Conservation (phyloP, 352 stramenopile species). For the Phytophthora capsici region DNA sequence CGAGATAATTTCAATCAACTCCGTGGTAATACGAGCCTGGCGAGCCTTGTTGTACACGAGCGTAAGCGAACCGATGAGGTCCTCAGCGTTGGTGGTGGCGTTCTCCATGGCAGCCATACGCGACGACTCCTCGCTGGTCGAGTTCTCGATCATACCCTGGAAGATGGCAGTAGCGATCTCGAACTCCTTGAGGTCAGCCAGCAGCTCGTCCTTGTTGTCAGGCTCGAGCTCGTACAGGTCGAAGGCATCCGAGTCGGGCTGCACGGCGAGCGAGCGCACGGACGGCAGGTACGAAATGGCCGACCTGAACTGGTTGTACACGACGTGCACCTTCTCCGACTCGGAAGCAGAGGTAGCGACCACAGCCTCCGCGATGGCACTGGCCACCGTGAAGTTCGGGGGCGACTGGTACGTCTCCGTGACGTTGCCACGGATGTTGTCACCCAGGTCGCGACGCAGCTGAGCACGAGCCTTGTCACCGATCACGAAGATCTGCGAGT, state of each 20-base stretch:
- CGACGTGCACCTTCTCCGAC: conserved; percentile 94
- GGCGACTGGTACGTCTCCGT: conserved; percentile 83
- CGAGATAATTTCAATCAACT: conserved; percentile 99
- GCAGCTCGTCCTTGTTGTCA: conserved; percentile 97
- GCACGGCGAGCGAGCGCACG: conserved; percentile 80
- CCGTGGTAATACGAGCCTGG: conserved; percentile 96
- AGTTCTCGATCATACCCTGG: conserved; percentile 97
- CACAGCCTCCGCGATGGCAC: conserved; percentile 90
- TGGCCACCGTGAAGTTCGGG: conserved; percentile 94
- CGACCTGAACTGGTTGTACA: conserved; percentile 98
- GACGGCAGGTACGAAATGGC: conserved; percentile 95
- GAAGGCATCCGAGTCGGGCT: conserved; percentile 70
- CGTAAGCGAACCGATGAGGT: conserved; percentile 96
- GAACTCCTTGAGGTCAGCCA: conserved; percentile 98
- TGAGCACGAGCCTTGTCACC: conserved; percentile 97
- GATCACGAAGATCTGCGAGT: conserved; percentile 93
- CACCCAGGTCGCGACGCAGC: conserved; percentile 85
- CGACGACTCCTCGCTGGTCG: conserved; percentile 97
- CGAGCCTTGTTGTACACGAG: conserved; percentile 92
- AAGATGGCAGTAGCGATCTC: conserved; percentile 90
- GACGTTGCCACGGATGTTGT: conserved; percentile 74
- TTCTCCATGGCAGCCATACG: conserved; percentile 99
- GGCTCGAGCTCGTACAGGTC: conserved; percentile 98
- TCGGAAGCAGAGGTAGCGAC: conserved; percentile 77
- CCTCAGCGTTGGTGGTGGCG: conserved; percentile 97